Conservation (phyloP, 164 flowering plant genomes). For the Chimonanthus praecox region DNA sequence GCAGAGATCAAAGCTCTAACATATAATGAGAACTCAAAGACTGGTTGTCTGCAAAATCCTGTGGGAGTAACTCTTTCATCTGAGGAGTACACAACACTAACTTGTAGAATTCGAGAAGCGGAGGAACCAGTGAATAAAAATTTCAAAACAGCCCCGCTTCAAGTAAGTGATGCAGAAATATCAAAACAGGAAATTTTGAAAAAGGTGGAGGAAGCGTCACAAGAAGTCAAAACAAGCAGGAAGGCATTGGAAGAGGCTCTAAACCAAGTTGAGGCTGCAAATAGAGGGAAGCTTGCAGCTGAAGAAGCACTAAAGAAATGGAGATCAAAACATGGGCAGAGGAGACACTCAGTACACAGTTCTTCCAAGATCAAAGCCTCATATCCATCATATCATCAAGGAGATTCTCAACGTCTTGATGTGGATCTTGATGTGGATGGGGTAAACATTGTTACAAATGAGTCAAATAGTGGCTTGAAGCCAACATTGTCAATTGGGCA, state of each 20-base stretch:
- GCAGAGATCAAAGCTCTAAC: constrained; percentile 69
- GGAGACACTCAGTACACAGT: constrained; percentile 47
- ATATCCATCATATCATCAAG: constrained; percentile 39
- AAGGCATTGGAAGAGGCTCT: constrained; percentile 72
- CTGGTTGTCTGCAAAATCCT: constrained; percentile 18
- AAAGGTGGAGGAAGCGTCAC: constrained; percentile 66
- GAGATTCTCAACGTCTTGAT: constrained; percentile 47
- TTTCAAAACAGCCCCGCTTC: constrained; percentile 46
- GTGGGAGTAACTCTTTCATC: constrained; percentile 52
- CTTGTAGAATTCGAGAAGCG: constrained; percentile 51
- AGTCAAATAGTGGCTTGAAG: constrained; percentile 40
- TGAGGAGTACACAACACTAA: constrained; percentile 66
- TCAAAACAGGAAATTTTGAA: constrained; percentile 55
- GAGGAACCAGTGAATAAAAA: constrained; percentile 48
- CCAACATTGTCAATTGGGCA: constrained; percentile 87
- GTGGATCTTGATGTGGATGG: constrained; percentile 61
- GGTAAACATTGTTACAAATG: constrained; percentile 26
- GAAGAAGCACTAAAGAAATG: constrained; percentile 84
- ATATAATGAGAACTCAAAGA: constrained; percentile 25
- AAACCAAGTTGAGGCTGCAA: constrained; percentile 72
- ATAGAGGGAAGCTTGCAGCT: constrained; percentile 62
- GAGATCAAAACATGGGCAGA: constrained; percentile 79
- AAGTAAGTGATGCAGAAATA: constrained; percentile 61
- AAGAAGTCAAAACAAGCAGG: constrained; percentile 70
- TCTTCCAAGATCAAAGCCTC: constrained; percentile 71